phyloP scores from a whole-genome alignment of 2,329 filamentous ascomycete species.

The Septoria linicola region DNA sequence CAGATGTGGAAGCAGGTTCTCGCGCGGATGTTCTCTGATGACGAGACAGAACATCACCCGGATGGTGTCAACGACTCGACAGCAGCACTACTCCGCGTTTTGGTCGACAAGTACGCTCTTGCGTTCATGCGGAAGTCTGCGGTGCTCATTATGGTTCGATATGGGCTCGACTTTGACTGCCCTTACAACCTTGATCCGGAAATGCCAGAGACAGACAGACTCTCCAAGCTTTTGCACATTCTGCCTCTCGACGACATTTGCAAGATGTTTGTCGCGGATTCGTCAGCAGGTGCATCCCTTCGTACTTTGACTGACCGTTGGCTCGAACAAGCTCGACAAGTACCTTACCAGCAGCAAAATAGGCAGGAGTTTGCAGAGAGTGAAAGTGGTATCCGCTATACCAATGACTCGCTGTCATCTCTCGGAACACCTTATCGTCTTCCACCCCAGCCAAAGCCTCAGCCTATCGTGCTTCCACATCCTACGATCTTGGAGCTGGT shows the following conservation, averaged over 20 bases:
- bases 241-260: conserved; percentile 80
- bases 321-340: conserved; percentile 60
- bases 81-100: conserved; percentile 30
- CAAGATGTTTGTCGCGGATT: conserved; percentile 51
- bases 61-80: conserved; percentile 4
- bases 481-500: conserved; percentile 93
- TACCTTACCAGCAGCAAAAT: conserved; percentile 25
- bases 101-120: conserved; percentile 79
- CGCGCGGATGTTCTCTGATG: conserved; percentile 10
- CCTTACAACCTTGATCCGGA: conserved; percentile 46
- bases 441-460: not conserved
- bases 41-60: not conserved
- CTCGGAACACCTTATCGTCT: conserved; percentile 3
- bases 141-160: conserved; percentile 82
- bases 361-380: conserved; percentile 38
- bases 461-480: conserved; percentile 61
- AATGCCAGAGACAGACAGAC: conserved; percentile 68
- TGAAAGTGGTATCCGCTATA: conserved; percentile 8
- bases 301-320: conserved; percentile 63
- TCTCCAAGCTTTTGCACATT: conserved; percentile 72
- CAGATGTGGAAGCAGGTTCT: conserved; percentile 8
- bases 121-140: conserved; percentile 82
- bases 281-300: conserved; percentile 42
- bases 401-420: conserved; percentile 3
- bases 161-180: conserved; percentile 80